A percentile compares a stretch with the other conserved stretches of the same genome.
Evolutionary conservation across 2,329 filamentous ascomycete genomes (phyloP).

Genomic region (Tricladium varicosporioides): DNA sequence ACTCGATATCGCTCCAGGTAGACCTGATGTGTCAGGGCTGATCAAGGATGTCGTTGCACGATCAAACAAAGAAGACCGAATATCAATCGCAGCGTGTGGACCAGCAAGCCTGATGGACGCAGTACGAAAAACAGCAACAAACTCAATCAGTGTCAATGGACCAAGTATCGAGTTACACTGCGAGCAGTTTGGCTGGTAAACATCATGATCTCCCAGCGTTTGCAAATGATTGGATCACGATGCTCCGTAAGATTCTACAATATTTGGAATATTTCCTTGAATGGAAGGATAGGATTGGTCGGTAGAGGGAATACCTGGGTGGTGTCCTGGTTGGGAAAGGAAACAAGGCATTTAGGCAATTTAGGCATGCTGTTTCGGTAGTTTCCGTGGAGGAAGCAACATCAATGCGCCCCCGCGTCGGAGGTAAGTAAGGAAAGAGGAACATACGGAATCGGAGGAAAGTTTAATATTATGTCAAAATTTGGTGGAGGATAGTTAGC

Average conservation of each 20-base stretch:
- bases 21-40: constrained; percentile 41
- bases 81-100: constrained; percentile 48
- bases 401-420: no score
- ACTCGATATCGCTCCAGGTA: constrained; percentile 30
- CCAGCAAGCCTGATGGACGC: constrained; percentile 43
- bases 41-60: constrained; percentile 40
- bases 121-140: constrained; percentile 45
- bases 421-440: no score
- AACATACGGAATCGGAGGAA: no score
- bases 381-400: no score
- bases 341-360: no score
- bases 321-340: not conserved
- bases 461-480: no score
- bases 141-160: constrained; percentile 42
- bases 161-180: constrained; percentile 50
- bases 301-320: not conserved
- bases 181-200: constrained; percentile 36
- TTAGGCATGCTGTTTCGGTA: no score
- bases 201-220: no score
- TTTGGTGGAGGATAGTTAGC: no score
- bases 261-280: not conserved
- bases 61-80: constrained; percentile 36
- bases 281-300: not conserved
- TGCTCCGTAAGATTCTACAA: not conserved
- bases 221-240: no score